These are phyloP conservation scores for Bromus sterilis DNA, from an alignment of 176 grass and related monocot species.

Conservation along the genomic window DNA sequence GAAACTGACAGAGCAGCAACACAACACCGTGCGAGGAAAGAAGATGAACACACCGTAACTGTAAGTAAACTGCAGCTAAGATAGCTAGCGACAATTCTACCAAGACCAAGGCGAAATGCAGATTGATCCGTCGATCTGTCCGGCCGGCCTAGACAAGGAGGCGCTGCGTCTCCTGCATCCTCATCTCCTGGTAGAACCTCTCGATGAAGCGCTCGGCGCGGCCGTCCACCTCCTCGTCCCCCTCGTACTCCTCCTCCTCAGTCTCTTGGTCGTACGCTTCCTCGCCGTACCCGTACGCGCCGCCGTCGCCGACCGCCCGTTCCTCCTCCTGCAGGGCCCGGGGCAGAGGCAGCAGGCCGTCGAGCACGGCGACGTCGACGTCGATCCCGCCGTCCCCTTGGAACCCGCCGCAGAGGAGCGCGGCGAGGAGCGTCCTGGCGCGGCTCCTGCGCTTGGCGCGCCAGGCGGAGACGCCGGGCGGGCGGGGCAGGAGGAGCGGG, in stretches of 20 bases:
- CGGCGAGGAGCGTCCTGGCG: slow-evolving; percentile 26
- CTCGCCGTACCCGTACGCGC: background rate
- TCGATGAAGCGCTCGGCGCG: slow-evolving; percentile 85
- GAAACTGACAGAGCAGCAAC: background rate
- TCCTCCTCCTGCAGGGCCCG: background rate
- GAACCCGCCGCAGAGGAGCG: slow-evolving; percentile 45
- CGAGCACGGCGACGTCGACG: slow-evolving; percentile 25
- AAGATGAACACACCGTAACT: background rate
- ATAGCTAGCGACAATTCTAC: slow-evolving; percentile 22
- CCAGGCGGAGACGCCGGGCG: slow-evolving; percentile 26
- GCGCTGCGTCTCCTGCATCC: slow-evolving; percentile 47
- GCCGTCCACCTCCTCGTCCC: slow-evolving; percentile 44
- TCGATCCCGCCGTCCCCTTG: background rate
- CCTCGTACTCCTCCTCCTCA: slow-evolving; percentile 24
- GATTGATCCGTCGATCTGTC: background rate
- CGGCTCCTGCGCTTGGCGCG: slow-evolving; percentile 14
- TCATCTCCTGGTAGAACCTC: slow-evolving; percentile 79
- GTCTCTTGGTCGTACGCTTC: slow-evolving; percentile 8
- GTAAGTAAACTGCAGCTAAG: slow-evolving; percentile 31
- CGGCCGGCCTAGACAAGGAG: background rate
- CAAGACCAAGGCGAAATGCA: background rate
- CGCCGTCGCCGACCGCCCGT: background rate
- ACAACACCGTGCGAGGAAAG: background rate
- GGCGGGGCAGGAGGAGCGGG: slow-evolving; percentile 44
- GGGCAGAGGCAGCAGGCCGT: background rate